These are phyloP conservation scores for Arthroderma sp. DNA, from an alignment of 2,329 filamentous ascomycete genomes.

Conservation along the genomic window DNA sequence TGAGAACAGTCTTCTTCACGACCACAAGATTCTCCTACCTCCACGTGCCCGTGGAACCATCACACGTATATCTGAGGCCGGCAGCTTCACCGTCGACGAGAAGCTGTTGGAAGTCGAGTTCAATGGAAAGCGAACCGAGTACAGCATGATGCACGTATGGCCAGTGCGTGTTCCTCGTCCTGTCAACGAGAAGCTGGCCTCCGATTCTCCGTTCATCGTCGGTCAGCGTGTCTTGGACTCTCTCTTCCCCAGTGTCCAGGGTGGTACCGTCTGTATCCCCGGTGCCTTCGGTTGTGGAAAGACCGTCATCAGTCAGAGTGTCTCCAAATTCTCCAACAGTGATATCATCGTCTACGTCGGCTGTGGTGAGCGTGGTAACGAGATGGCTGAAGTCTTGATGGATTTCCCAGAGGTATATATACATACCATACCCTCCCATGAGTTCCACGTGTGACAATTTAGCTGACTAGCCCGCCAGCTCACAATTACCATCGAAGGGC, in stretches of 20 bases:
- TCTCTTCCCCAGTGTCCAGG: conserved; percentile 90
- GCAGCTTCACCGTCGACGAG: conserved; percentile 85
- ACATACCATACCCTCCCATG: not conserved
- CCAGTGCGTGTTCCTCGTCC: conserved; percentile 92
- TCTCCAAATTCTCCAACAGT: conserved; percentile 99
- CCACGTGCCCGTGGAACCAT: conserved; percentile 85
- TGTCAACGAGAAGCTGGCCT: conserved; percentile 79
- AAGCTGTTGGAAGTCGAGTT: conserved; percentile 95
- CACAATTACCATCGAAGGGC: conserved; percentile 83
- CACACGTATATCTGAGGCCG: conserved; percentile 77
- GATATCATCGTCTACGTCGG: conserved; percentile 98
- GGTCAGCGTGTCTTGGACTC: conserved; percentile 94
- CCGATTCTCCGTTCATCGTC: conserved; percentile 84
- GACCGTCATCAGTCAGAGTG: conserved; percentile 96
- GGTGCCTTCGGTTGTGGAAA: conserved; percentile 98
- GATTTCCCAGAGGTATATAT: conserved; percentile 76
- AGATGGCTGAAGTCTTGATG: conserved; percentile 99
- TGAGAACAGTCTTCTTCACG: conserved; percentile 88
- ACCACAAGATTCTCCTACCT: conserved; percentile 86
- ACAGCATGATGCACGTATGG: conserved; percentile 98
- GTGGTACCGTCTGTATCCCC: conserved; percentile 94
- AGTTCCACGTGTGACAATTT: not conserved
- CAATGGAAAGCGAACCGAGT: conserved; percentile 86
- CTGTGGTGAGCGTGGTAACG: conserved; percentile 86
- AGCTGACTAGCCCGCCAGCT: conserved; percentile 41